Conservation (phyloP, 352 stramenopile genomes). For the Globisporangium polare region DNA sequence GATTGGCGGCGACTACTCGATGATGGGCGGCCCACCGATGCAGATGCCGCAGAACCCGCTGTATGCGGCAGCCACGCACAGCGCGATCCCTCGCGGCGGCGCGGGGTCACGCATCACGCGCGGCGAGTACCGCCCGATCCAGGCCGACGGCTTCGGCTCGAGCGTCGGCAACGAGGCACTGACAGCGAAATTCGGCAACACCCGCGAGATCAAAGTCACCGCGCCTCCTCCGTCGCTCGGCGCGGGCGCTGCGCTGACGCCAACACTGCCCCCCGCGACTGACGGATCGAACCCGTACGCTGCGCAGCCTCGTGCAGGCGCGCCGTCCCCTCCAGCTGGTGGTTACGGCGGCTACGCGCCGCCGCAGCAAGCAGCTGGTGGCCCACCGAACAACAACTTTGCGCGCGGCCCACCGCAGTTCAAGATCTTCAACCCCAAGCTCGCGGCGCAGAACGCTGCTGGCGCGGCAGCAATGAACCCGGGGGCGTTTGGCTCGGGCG, state of each 20-base stretch:
- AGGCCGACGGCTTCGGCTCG: constrained; percentile 86
- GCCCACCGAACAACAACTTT: constrained; percentile 9
- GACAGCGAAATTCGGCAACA: constrained; percentile 89
- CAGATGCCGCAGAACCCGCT: constrained; percentile 46
- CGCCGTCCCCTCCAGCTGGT: constrained; percentile 19
- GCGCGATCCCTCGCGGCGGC: constrained; percentile 63
- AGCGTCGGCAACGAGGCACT: constrained; percentile 88
- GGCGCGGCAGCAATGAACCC: constrained; percentile 12
- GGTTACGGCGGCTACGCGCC: constrained; percentile 26
- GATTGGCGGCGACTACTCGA: constrained; percentile 47
- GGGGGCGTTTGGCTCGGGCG: constrained; percentile 24
- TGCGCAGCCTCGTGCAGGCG: constrained; percentile 22
- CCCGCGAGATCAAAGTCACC: constrained; percentile 70
- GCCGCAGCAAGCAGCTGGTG: not conserved
- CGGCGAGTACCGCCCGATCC: constrained; percentile 78
- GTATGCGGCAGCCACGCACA: constrained; percentile 77
- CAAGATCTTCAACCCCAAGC: constrained; percentile 86
- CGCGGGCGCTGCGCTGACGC: constrained; percentile 7
- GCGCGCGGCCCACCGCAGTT: constrained; percentile 59
- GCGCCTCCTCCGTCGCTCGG: constrained; percentile 53
- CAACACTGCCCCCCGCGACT: constrained; percentile 12
- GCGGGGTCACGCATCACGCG: constrained; percentile 47
- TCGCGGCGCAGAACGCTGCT: constrained; percentile 32
- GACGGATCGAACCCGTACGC: constrained; percentile 61
- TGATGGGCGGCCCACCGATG: constrained; percentile 17